Conservation (phyloP, 2,329 filamentous ascomycete species). For the Zymoseptoria pseudotritici region DNA sequence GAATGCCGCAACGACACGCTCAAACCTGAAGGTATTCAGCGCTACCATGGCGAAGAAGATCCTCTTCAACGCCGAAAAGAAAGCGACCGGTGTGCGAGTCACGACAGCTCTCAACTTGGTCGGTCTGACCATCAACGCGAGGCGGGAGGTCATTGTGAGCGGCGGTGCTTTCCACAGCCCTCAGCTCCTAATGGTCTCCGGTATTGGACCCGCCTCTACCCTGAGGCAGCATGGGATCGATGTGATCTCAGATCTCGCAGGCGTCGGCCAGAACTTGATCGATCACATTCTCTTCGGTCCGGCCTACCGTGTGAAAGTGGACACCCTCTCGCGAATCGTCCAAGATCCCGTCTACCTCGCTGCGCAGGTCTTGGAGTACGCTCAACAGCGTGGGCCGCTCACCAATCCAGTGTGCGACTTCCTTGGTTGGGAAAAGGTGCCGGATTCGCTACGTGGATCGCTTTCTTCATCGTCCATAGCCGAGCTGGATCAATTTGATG, state of each 20-base stretch:
- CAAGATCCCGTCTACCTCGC: conserved; percentile 12
- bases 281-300: conserved; percentile 46
- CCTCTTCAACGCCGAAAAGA: conserved; percentile 24
- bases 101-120: neutral
- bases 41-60: conserved; percentile 22
- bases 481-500: conserved; percentile 9
- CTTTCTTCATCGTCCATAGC: conserved; percentile 7
- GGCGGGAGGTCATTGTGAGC: conserved; percentile 39
- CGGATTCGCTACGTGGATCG: conserved; percentile 6
- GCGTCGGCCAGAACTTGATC: conserved; percentile 58
- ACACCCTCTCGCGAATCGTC: conserved; percentile 13
- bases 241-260: conserved; percentile 48
- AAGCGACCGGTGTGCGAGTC: conserved; percentile 21
- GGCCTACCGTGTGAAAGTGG: conserved; percentile 17
- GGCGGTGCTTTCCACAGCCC: conserved; percentile 56
- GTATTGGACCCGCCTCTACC: conserved; percentile 50
- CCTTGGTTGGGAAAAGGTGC: conserved; percentile 18
- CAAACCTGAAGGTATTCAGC: conserved; percentile 28
- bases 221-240: conserved; percentile 45
- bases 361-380: conserved; percentile 9
- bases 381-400: conserved; percentile 7
- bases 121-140: conserved; percentile 23
- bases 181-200: conserved; percentile 57
- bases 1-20: conserved; percentile 15
- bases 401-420: conserved; percentile 14